Percentiles rank a stretch among this genome's conserved stretches.
These are phyloP conservation scores for Suillus paluster DNA, from an alignment of 768 basidiomycete genomes.

Conservation along the genomic window DNA sequence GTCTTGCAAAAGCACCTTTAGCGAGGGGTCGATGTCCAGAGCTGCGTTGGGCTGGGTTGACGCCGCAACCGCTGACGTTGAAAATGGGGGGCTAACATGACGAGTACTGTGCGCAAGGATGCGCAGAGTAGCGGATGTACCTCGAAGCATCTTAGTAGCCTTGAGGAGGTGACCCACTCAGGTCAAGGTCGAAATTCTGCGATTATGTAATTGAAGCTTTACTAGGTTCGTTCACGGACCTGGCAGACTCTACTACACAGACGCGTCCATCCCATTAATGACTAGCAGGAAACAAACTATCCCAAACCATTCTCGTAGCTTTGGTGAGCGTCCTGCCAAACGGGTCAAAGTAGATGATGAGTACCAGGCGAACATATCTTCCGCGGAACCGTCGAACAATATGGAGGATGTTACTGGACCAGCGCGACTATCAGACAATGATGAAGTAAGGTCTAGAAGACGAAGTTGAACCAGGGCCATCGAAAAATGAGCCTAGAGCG, in stretches of 20 bases:
- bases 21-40: conserved; percentile 67
- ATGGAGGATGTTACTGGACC: conserved; percentile 9
- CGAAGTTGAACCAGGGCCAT: conserved; percentile 26
- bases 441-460: conserved; percentile 32
- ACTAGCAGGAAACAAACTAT: conserved; percentile 5
- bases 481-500: conserved; percentile 42
- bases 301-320: not conserved
- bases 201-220: conserved; percentile 24
- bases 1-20: conserved; percentile 65
- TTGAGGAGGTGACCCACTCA: not conserved
- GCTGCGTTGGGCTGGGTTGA: conserved; percentile 59
- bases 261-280: conserved; percentile 3
- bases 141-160: conserved; percentile 24
- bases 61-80: conserved; percentile 34
- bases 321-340: conserved; percentile 34
- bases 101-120: conserved; percentile 27
- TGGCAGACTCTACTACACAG: not conserved
- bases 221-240: too few relatives aligned
- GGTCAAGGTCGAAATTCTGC: not conserved
- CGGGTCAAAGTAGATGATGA: conserved; percentile 28
- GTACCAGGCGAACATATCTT: conserved; percentile 6
- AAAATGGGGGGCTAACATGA: conserved; percentile 28
- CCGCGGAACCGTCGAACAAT: conserved; percentile 17
- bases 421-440: conserved; percentile 24
- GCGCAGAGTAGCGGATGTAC: conserved; percentile 29